phyloP scores from a whole-genome alignment of 2,329 filamentous ascomycete species.

The Ophiostoma sp. region DNA sequence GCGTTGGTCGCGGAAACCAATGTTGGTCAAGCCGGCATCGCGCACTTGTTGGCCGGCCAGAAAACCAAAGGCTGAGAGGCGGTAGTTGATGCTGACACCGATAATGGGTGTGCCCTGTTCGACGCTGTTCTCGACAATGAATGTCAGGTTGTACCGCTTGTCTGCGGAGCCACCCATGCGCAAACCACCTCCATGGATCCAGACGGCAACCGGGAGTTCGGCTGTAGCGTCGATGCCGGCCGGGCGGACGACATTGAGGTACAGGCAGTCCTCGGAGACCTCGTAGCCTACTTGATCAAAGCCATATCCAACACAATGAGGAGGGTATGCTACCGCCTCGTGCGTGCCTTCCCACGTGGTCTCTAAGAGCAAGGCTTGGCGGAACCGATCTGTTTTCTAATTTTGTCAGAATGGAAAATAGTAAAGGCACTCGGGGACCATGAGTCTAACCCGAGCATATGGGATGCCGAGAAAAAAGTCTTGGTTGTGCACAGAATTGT shows the following conservation, averaged over 20 bases:
- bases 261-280: conserved; percentile 58
- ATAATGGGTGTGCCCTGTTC: conserved; percentile 48
- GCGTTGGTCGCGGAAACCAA: conserved; percentile 53
- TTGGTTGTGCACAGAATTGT: conserved; percentile 42
- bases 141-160: conserved; percentile 59
- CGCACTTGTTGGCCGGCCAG: conserved; percentile 47
- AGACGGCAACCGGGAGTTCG: conserved; percentile 53
- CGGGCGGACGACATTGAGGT: conserved; percentile 61
- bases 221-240: conserved; percentile 43
- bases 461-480: conserved; percentile 58
- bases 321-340: conserved; percentile 47
- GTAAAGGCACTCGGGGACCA: not conserved
- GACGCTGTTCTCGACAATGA: conserved; percentile 52
- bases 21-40: conserved; percentile 48
- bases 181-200: conserved; percentile 52
- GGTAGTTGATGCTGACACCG: conserved; percentile 49
- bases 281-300: conserved; percentile 31
- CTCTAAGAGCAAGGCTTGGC: conserved; percentile 37
- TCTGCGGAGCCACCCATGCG: conserved; percentile 45
- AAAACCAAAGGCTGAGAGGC: conserved; percentile 54
- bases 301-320: conserved; percentile 54
- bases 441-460: conserved; percentile 46
- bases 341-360: conserved; percentile 43
- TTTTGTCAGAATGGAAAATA: not conserved
- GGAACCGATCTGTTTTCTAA: conserved; percentile 44